These are phyloP conservation scores for Sugiyamaella novakii DNA, from an alignment of 1,139 yeast species.

Conservation along the genomic window DNA sequence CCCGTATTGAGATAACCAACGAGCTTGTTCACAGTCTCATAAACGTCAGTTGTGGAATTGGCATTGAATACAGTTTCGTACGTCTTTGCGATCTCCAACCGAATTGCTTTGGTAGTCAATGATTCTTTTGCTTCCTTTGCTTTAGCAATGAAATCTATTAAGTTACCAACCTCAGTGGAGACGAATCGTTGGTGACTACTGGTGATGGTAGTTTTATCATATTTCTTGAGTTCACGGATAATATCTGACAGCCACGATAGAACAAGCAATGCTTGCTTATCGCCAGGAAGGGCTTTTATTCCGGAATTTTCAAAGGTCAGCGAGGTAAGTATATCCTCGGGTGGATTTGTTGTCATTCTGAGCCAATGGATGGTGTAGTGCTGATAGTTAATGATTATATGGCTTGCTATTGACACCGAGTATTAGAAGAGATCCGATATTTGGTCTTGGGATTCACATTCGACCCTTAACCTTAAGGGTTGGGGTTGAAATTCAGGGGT, in stretches of 20 bases:
- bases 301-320: conserved; percentile 30
- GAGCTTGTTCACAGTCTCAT: conserved; percentile 38
- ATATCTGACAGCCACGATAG: conserved; percentile 32
- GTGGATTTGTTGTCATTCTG: neutral
- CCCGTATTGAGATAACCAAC: conserved; percentile 34
- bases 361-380: neutral
- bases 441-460: too few species aligned
- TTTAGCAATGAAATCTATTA: conserved; percentile 29
- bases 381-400: too few species aligned
- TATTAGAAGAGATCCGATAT: too few species aligned
- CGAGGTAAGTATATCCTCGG: too few species aligned
- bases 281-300: conserved; percentile 29
- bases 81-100: conserved; percentile 30
- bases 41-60: conserved; percentile 31
- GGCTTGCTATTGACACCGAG: too few species aligned
- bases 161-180: conserved; percentile 27
- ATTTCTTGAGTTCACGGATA: conserved; percentile 21
- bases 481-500: neutral
- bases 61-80: conserved; percentile 30
- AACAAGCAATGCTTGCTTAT: conserved; percentile 31
- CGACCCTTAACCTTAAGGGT: conserved; percentile 1
- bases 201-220: conserved; percentile 18
- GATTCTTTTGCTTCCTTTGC: conserved; percentile 29
- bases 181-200: conserved; percentile 31
- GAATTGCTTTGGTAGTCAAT: conserved; percentile 31